Percentiles rank a stretch among this genome's conserved stretches.
phyloP scores from a whole-genome alignment of 2,329 filamentous ascomycete species.

The Penicillium sp. region DNA sequence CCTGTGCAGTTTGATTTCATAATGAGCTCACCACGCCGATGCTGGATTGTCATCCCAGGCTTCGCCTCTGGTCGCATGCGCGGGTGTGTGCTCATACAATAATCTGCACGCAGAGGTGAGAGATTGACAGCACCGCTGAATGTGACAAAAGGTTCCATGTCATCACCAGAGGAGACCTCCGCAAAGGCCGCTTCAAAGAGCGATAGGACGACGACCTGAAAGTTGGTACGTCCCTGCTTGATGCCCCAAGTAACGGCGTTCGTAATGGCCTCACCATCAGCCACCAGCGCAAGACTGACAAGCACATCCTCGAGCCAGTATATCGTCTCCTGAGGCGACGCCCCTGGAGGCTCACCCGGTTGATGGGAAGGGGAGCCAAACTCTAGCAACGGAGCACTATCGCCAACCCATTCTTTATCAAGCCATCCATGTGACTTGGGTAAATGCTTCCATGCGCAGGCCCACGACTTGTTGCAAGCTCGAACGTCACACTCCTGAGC shows the following conservation, averaged over 20 bases:
- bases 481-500: not conserved
- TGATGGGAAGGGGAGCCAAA: not conserved
- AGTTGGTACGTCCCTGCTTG: not conserved
- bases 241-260: not conserved
- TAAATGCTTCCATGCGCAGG: not conserved
- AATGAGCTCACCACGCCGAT: not conserved
- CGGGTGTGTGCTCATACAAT: not conserved
- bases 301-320: not conserved
- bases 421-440: not conserved
- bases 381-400: not conserved
- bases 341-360: not conserved
- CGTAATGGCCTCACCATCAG: not conserved
- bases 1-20: not conserved
- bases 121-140: not conserved
- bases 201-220: not conserved
- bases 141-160: not conserved
- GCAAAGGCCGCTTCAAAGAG: not conserved
- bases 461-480: not conserved
- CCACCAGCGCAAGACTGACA: not conserved
- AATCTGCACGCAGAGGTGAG: not conserved
- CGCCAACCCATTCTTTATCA: not conserved
- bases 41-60: not conserved
- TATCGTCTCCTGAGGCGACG: not conserved
- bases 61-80: not conserved
- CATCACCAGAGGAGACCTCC: not conserved